Evolutionary conservation across 495 filamentous ascomycete genomes (phyloP).

Genomic region (Annulohypoxylon maeteangense): DNA sequence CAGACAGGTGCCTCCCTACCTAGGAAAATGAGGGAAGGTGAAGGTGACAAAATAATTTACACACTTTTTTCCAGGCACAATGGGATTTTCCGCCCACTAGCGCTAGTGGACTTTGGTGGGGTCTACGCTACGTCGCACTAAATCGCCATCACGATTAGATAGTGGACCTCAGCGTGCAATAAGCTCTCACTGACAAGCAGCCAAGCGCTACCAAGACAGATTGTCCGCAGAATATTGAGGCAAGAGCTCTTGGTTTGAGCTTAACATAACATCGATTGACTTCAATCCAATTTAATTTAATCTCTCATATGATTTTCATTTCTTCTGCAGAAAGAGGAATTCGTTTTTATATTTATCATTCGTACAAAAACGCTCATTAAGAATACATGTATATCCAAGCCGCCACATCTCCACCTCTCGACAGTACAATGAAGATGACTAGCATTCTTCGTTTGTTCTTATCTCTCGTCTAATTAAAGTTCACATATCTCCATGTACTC

Average conservation of each 20-base stretch:
- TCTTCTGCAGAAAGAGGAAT: background rate
- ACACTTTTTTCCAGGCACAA: background rate
- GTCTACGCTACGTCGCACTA: background rate
- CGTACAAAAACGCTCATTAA: slow-evolving; percentile 12
- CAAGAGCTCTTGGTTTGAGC: slow-evolving; percentile 28
- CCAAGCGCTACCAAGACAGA: slow-evolving; percentile 17
- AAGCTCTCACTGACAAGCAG: background rate
- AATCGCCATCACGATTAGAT: background rate
- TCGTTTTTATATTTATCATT: background rate
- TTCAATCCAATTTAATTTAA: background rate
- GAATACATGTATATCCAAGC: slow-evolving; percentile 14
- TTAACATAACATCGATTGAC: slow-evolving; percentile 31
- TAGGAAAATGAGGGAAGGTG: too few species aligned
- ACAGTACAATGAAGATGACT: slow-evolving; percentile 24
- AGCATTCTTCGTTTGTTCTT: slow-evolving; percentile 22
- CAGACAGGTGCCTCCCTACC: background rate
- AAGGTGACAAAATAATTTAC: background rate
- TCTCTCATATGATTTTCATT: background rate
- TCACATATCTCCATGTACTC: background rate
- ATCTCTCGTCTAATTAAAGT: slow-evolving; percentile 17
- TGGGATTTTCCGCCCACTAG: background rate
- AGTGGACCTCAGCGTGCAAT: background rate
- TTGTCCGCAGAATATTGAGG: background rate
- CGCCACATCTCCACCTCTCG: background rate
- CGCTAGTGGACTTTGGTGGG: background rate